Percentiles rank a stretch among this genome's conserved stretches.
Conservation (phyloP, 306 rosid species). For the Delonix regia region DNA sequence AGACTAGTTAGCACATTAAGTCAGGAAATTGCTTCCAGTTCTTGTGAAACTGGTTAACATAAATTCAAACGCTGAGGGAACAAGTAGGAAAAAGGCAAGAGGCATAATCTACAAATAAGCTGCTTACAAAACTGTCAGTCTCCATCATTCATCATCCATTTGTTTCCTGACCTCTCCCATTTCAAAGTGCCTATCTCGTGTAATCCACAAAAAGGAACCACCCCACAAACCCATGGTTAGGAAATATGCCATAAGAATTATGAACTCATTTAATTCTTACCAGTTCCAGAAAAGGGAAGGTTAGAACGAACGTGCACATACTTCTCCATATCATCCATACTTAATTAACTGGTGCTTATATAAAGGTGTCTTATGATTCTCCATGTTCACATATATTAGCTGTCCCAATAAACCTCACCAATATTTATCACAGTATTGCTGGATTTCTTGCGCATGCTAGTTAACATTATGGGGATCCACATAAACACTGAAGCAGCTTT, state of each 20-base stretch:
- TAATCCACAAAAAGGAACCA: not conserved
- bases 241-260: not conserved
- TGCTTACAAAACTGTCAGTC: not conserved
- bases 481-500: not conserved
- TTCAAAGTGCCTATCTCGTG: not conserved
- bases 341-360: not conserved
- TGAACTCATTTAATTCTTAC: not conserved
- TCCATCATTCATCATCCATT: not conserved
- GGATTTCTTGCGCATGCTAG: not conserved
- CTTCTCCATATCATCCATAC: not conserved
- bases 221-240: not conserved
- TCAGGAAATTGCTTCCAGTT: not conserved
- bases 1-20: not conserved
- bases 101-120: not conserved
- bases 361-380: not conserved
- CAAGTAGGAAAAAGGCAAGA: not conserved
- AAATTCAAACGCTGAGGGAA: not conserved
- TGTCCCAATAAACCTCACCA: not conserved
- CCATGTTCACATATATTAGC: not conserved
- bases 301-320: not conserved
- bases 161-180: not conserved
- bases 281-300: not conserved
- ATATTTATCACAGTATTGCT: not conserved
- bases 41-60: too few relatives aligned
- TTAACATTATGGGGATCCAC: not conserved